Base-by-base conservation (phyloP, 345 rosid genomes). In the Salix koriyanagi region DNA sequence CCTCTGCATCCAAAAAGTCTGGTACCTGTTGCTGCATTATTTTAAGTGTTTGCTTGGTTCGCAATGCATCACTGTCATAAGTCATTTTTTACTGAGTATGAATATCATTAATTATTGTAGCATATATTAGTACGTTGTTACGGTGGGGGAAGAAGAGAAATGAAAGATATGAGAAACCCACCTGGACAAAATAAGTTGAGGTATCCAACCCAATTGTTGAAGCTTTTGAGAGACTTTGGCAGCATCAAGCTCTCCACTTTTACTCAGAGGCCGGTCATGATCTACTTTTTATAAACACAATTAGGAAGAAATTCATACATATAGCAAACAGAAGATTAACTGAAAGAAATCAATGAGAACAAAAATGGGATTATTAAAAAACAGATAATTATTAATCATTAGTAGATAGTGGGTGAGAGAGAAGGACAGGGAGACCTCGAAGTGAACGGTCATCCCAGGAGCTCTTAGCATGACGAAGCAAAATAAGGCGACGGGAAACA, bases 381-480 rank as follows among this genome's bases (percentile, higher is more conserved):
- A 37, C 18, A 15, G 44, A 41, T 41, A 41, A 41, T 41, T 46
- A 46, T 14, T 46, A 12, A 13, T 46, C 6, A 14, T 46, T 13
- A 13, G 19, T 64, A 16, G 32, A 50, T 1, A 69, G 12, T 18
- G 34, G 2, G 28, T 32, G 11, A 73, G 62, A 72, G 12, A 28
- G 25, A 34, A 21, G 26, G 14, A 52, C 64, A 21, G 15, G 32
- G 60, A 25, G 5, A 91, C 97, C 99, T 86, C 90, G 89, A 25
- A 91, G 80, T 32, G 96, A 83, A 71, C 89, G 81, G 79, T 88
- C 73, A 18, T 86, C 86, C 97, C 94, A 90, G 69, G 97, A 95
- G 77, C 97, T 95, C 85, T 95, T 73, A 60, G 99, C 99, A 62
- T 95, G 99, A 71, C 99, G 97, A 69, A 91, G 97, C 67, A 93